Evolutionary conservation across 106 monocot species (phyloP), one percentile per base, ranked within the genome.

Genomic region (Dactylorhiza incarnata): DNA sequence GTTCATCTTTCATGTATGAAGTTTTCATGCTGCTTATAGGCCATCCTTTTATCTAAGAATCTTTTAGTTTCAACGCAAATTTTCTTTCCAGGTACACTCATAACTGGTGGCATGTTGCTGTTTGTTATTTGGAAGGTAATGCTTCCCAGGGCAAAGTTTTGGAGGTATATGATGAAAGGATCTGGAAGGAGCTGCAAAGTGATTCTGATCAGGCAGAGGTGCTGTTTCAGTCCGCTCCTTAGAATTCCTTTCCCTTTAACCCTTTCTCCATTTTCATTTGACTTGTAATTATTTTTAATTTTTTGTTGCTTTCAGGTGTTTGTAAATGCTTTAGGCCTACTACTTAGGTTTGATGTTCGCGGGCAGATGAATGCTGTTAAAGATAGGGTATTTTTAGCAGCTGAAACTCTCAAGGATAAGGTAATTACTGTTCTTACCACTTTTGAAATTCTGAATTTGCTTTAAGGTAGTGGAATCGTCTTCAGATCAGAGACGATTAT

Each of bases 21-120:
- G 25, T 56, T 75, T 75, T 50, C 56, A 48, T 58, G 6, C 47
- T 73, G 3, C 44, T 24, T 15, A 20, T 76, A 71, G 71, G 72
- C 23, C 9, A 72, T 49, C 37, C 37, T 22, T 48, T 72, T 72
- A 6, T 49, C 7, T 72, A 72, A 12, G 45, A 45, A 45, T 49
- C 44, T 49, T 48, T 72, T 19, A 72, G 45, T 73, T 46, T 66
- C n/a, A 23, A 29, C 69, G 37, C 23, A 76, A 48, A 52, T 55
- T 26, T 46, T 52, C 44, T 25, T 77, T 73, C 29, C 52, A 94
- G 94, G 90, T 88, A 76, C 58, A 85, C 89, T 24, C 94, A 94
- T 70, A 91, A 89, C 76, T 94, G 94, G 94, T 94, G 94, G 94
- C 94, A 94, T 84, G 85, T 91, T 49, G 91, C 94, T 78, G 76